Percentiles rank a stretch among this genome's conserved stretches.
Conservation (phyloP, 169 alveolate genomes). For the Plasmodium cynomolgi region DNA sequence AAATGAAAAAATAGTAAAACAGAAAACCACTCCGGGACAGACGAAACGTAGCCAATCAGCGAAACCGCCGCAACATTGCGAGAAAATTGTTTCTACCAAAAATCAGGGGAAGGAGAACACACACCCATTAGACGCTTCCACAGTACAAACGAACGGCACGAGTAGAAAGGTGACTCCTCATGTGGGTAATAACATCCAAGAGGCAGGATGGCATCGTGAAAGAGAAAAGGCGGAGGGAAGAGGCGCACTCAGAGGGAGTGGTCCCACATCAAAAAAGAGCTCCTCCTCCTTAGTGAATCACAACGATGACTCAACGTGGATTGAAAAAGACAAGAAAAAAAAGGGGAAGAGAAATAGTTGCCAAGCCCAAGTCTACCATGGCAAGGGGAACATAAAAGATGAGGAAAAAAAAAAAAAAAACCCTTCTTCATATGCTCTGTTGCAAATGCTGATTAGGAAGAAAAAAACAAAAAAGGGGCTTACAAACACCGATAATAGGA, state of each 20-base stretch:
- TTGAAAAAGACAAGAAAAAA: constrained; percentile 1
- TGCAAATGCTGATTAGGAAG: constrained; percentile 25
- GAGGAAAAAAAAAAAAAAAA: not conserved
- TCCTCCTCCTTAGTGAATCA: not conserved
- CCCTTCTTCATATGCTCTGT: not conserved
- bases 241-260: not conserved
- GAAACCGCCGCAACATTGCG: not conserved
- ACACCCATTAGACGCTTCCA: not conserved
- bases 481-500: constrained; percentile 10
- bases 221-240: not conserved
- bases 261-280: not conserved
- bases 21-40: not conserved
- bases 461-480: constrained; percentile 36
- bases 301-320: not conserved
- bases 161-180: not conserved
- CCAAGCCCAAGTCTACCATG: constrained; percentile 15
- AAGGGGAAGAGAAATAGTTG: not conserved
- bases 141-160: not conserved
- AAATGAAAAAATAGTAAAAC: not conserved
- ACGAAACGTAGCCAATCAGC: not conserved
- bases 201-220: not conserved
- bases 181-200: not conserved
- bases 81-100: not conserved
- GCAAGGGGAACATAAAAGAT: constrained; percentile 7
- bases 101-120: not conserved